Evolutionary conservation across 208 protist genomes (phyloP).

Genomic region (Entamoeba histolytica): DNA sequence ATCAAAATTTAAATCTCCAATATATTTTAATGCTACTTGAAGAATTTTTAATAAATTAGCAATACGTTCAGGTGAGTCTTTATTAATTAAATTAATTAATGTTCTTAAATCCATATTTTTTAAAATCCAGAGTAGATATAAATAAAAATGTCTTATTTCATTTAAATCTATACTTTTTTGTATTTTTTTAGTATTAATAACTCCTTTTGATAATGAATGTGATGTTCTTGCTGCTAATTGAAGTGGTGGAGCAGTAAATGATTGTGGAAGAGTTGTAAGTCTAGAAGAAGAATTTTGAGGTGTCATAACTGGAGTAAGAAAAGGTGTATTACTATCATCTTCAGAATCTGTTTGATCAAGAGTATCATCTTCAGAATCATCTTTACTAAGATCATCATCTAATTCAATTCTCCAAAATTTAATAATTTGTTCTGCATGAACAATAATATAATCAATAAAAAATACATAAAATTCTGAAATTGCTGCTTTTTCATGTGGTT

Average conservation of each 20-base stretch:
- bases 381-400: not conserved
- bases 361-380: not conserved
- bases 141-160: not conserved
- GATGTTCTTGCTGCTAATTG: not conserved
- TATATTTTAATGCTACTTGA: not conserved
- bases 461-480: not conserved
- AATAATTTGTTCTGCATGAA: not conserved
- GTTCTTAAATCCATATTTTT: not conserved
- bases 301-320: not conserved
- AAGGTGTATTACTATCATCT: not conserved
- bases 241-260: too few relatives aligned
- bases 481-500: not conserved
- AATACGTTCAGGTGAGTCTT: not conserved
- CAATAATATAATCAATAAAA: not conserved
- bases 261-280: not conserved
- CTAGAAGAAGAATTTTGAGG: not conserved
- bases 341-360: not conserved
- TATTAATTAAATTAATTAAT: not conserved
- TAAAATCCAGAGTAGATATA: not conserved
- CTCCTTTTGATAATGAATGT: not conserved
- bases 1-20: not conserved
- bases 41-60: not conserved
- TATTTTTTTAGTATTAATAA: not conserved
- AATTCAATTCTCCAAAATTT: not conserved
- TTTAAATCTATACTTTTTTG: not conserved